Conservation (phyloP, 176 grass and related monocot genomes). For the Oryza glumipatula region DNA sequence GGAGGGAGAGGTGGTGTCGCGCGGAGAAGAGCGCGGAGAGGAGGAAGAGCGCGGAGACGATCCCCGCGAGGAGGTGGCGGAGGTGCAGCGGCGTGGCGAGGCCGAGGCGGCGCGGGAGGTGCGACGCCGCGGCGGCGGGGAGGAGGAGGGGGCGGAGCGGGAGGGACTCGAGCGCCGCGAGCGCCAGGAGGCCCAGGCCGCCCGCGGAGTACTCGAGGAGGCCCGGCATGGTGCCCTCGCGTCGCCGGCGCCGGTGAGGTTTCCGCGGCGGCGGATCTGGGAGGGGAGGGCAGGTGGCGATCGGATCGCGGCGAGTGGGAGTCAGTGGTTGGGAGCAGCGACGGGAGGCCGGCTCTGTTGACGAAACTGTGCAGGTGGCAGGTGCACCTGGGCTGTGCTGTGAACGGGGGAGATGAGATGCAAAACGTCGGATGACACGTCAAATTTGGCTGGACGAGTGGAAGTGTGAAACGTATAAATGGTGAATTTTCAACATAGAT, state of each 20-base stretch:
- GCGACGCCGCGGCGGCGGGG: background rate
- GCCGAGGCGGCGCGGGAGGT: constrained; percentile 28
- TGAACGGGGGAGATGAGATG: too few relatives aligned
- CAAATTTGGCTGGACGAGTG: too few relatives aligned
- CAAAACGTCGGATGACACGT: too few relatives aligned
- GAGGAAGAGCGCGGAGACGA: constrained; percentile 54
- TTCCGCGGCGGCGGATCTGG: constrained; percentile 34
- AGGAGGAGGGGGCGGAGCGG: constrained; percentile 37
- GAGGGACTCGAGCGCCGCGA: constrained; percentile 63
- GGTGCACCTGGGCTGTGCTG: too few relatives aligned
- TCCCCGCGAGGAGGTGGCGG: constrained; percentile 45
- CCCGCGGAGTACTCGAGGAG: constrained; percentile 69
- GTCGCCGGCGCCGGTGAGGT: background rate
- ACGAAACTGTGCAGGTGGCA: background rate
- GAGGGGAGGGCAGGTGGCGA: constrained; percentile 18
- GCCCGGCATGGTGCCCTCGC: constrained; percentile 53
- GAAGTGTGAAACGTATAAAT: too few relatives aligned
- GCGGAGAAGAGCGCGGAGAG: constrained; percentile 55
- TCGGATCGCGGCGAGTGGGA: constrained; percentile 18
- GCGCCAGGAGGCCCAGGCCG: constrained; percentile 71
- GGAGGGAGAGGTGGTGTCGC: constrained; percentile 61
- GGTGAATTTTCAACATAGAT: too few relatives aligned
- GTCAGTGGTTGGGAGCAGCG: background rate
- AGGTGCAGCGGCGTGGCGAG: constrained; percentile 42
- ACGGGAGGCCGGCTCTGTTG: constrained; percentile 8